Base-by-base conservation (phyloP, 1,139 yeast genomes). In the Candida sp. region DNA sequence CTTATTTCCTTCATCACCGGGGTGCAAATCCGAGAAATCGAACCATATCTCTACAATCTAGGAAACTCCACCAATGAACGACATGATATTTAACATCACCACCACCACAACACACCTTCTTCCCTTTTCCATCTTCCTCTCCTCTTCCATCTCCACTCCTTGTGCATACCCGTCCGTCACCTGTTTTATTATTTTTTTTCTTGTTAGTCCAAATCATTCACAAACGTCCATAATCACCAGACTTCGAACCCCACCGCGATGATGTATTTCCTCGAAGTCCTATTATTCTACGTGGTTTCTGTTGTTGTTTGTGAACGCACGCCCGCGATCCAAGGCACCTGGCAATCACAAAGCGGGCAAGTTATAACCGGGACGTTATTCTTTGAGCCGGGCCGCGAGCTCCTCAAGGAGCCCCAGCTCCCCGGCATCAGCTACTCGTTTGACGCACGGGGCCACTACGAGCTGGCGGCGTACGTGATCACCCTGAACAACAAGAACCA, bases 401-500 rank as follows among this genome's bases (percentile, higher is more conserved):
- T 67, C 5, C 54, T 69, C 30, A 53, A 58, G 49, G 73, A 68
- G 54, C 73, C 73, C 7, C 54, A 58, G 12, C 57, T 67, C 25
- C 74, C 74, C 3, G 74, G 73, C n/a, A 61, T 69, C 34, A 57
- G 66, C 5, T 69, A 69, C 54, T 66, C 72, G 1, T 69, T 69
- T 56, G 67, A 67, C 4, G 54, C 66, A 3, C 54, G 66, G 33
- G 72, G 73, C 22, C 59, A 67, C 53, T 68, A 63, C 60, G 73
- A 70, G 51, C 64, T 60, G 49, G 69, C 73, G 4, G 58, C 66
- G 33, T 70, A 70, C 57, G 59, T 63, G 23, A 65, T 70, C 8
- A 43, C 56, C 3, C 54, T 68, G 6, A 62, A 69, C 53, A 60
- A 71, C 2, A 53, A 46, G 7, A 59, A 62, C 48, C 73, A 68